A percentile compares a stretch with the other conserved stretches of the same genome.
Evolutionary conservation across 2,329 filamentous ascomycete genomes (phyloP).

Genomic region (Fusarium fujikuroi): DNA sequence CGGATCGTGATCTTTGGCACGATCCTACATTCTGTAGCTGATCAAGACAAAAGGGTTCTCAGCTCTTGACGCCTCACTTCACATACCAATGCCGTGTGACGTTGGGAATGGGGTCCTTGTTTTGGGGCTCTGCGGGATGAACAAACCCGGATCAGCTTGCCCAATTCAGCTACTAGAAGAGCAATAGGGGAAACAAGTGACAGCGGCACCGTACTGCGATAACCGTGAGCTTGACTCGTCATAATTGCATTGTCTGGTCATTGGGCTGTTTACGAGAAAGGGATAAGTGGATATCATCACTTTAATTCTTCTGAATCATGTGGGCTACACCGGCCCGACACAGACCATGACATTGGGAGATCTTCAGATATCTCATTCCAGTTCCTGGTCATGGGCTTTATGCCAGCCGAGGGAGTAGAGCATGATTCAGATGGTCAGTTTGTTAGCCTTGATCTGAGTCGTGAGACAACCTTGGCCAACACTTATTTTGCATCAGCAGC

Average conservation of each 20-base stretch:
- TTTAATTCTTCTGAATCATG: background rate
- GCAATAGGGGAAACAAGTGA: background rate
- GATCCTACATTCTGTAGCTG: background rate
- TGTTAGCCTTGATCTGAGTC: background rate
- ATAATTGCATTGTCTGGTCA: background rate
- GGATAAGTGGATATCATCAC: background rate
- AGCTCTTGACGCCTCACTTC: background rate
- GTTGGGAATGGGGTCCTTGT: background rate
- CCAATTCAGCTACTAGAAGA: too few relatives aligned
- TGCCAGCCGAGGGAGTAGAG: background rate
- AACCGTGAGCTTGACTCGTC: background rate
- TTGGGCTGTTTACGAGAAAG: background rate
- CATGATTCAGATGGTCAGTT: background rate
- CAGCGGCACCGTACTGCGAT: background rate
- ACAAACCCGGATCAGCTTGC: background rate
- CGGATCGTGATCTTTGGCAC: background rate
- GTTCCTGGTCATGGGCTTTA: background rate
- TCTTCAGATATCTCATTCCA: background rate
- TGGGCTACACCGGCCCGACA: background rate
- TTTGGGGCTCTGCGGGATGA: conserved; percentile 7
- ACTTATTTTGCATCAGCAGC: background rate
- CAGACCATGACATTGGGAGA: background rate
- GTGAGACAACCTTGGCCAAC: background rate
- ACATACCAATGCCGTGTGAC: background rate
- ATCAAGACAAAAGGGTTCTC: background rate